Evolutionary conservation across 108 stramenopile genomes (phyloP), one percentile per base, ranked within the genome.

Genomic region (Skeletonema potamos): DNA sequence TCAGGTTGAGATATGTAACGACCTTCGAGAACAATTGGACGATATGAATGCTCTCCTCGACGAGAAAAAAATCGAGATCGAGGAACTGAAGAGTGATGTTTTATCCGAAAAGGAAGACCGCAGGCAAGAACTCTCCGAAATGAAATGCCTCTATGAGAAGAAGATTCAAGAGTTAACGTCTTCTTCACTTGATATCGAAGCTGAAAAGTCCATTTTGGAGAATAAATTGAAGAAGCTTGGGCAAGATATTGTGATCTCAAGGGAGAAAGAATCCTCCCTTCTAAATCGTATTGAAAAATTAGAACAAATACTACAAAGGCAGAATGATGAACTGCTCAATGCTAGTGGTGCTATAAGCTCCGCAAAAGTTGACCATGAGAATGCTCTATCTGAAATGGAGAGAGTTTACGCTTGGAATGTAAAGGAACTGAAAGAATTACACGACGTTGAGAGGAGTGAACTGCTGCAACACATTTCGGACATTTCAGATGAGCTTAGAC

Each of bases 351-450:
- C 39, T 18, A 18, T 68, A 11, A 10, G 13, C 15, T 30, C 68
- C 10, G 18, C 29, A 6, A 54, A 5, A 9, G 51, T 15, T n/a
- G 44, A 27, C 0, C 70, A 71, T 29, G 57, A 58, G 39, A 26
- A 43, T 39, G 34, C 68, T 20, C 2, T 69, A 39, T 58, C 68
- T 27, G 57, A 58, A 15, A 58, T 54, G n/a, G 68, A 30, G 29
- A 22, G 32, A 6, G n/a, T 29, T 6, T 41, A 60, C 51, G 2
- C 2, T 30, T 61, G 29, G 20, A 43, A 51, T 27, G 41, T 71
- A 0, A 18, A 62, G 22, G 44, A 22, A 54, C 37, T 71, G 27
- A 22, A 20, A 12, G 12, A 34, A 43, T 27, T 48, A 48, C 70
- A 62, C 15, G 60, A 46, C 29, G 51, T 17, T 1, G 60, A 71